Base-by-base conservation (phyloP, 257 asterid genomes). In the Thymus mandschuricus region DNA sequence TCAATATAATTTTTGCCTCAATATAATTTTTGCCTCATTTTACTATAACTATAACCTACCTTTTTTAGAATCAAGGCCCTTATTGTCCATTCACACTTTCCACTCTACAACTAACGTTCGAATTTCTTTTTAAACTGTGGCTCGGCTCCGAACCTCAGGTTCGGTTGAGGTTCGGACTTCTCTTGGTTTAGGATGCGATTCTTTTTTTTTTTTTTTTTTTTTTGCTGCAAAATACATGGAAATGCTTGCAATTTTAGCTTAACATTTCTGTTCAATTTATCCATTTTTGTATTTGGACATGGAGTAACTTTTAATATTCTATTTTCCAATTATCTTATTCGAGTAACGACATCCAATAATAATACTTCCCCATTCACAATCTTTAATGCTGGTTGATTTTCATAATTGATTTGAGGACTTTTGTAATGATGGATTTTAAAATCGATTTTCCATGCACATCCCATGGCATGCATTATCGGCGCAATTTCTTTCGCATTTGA, bases 131-230 rank as follows among this genome's bases (percentile, higher is more conserved):
- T 80, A 89, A 85, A 67, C 13, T 2, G 51, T 48, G 87, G 86
- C 74, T 85, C 76, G 89, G 84, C 60, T 28, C 83, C 91, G 82
- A 78, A 85, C 78, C 88, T 77, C 60, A 11, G 5, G 21, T 21
- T 21, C 21, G 21, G 21, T 21, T 21, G 21, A 65, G 84, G 76
- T 66, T 54, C 29, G 82, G 81, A 60, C 10, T 9, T 27, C 52
- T 35, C 43, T n/a, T 51, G 40, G 57, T 78, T n/a, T 65, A 34
- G 65, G 10, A 40, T 35, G 40, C 40, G 5, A 35, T 35, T 35
- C 5, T 35, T 35, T 35, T 35, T 35, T 35, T 35, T n/a, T n/a
- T n/a, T n/a, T n/a, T n/a, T n/a, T n/a, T 21, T 21, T 21, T 21
- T 21, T 21, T 60, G 48, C 29, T 34, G 64, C 64, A 11, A 33